Evolutionary conservation across 2,329 filamentous ascomycete genomes (phyloP), one percentile per base, ranked within the genome.

Genomic region (Lasiodiplodia sp.): DNA sequence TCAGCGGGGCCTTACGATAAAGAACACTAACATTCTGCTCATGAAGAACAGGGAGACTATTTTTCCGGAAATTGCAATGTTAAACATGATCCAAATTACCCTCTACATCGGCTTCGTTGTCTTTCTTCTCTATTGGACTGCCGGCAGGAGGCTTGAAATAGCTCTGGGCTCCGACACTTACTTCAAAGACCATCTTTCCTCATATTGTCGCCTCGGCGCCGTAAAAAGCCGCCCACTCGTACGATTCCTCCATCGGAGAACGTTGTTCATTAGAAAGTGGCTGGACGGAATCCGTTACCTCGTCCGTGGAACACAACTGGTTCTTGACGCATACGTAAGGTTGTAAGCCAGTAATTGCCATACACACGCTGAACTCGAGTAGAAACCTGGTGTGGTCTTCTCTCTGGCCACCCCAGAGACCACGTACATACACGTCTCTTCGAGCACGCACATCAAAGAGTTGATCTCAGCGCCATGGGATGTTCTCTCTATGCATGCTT

Each of bases 401-500:
- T 37, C 34, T 10, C 23, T 67, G 18, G 4, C 16, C 4, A 58
- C 64, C 16, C 64, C 64, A 25, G 64, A 53, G 49, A 49, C 64
- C 8, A 52, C 25, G 4, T 67, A 52, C 37, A 28, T 67, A 12
- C 64, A 67, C 28, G 49, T 67, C 10, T 67, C 64, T 23, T 67
- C 64, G 2, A 12, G 25, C 11, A 14, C 18, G 21, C 64, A 67
- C 21, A 23, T 67, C 51, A 53, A 67, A 53, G 64, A 67, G 51
- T 21, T 67, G 7, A 28, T 49, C n/a, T 38, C 44, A 14, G 64
- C 64, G 28, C 64, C 64, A 14, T 16, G 37, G 28, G 64, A 67
- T 67, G 51, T 40, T 11, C 51, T 67, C 11, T 67, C 64, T 4
- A 37, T 67, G 7, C 64, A 67, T 58, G 64, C 64, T 55, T 28